Base-by-base conservation (phyloP, 2,329 filamentous ascomycete species). In the Hortaea werneckii region DNA sequence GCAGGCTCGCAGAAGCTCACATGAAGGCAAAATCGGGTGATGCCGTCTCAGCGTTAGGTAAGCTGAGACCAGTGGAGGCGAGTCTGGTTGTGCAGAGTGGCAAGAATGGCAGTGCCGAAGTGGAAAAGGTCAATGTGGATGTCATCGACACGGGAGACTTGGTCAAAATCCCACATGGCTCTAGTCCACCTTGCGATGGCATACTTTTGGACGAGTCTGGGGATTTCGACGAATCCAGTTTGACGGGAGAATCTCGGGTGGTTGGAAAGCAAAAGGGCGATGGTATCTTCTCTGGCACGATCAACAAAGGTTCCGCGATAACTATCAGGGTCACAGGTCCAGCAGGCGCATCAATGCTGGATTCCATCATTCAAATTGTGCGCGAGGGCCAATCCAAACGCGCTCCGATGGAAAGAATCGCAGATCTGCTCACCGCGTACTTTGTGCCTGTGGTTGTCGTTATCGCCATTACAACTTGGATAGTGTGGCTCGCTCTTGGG, bases 11-110 rank as follows among this genome's bases (percentile, higher is more conserved):
- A 9, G 90, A 95, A 68, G 82, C 86, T 1, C 94, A 92, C 68
- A 94, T 85, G 73, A 95, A 95, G 66, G 83, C 87, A 0, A 90
- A 84, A 58, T 87, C 89, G 0, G 88, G 88, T 1, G 85, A 94
- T 62, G 89, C 89, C 0, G 83, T 95, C 2, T 80, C 85, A 30
- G 80, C 84, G 50, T 71, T 95, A 4, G 82, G 83, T 1, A 87
- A 83, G 50, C 73, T 95, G 29, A 77, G 86, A 11, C 88, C 89
- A 0, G 81, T 77, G 0, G 84, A 85, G 43, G 88, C 89, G 1
- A 69, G 85, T 3, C 71, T 95, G 8, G 40, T 40, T 6, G 20
- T 41, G 4, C 29, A n/a, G 8, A 30, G 29, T 3, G 74, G 30
- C 9, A 6, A 76, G 45, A 60, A 71, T 1, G 47, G 41, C 5